A percentile compares a stretch with the other conserved stretches of the same genome.
These are phyloP conservation scores for Ascoidea asiatica DNA, from an alignment of 805 yeast genomes.

Conservation along the genomic window DNA sequence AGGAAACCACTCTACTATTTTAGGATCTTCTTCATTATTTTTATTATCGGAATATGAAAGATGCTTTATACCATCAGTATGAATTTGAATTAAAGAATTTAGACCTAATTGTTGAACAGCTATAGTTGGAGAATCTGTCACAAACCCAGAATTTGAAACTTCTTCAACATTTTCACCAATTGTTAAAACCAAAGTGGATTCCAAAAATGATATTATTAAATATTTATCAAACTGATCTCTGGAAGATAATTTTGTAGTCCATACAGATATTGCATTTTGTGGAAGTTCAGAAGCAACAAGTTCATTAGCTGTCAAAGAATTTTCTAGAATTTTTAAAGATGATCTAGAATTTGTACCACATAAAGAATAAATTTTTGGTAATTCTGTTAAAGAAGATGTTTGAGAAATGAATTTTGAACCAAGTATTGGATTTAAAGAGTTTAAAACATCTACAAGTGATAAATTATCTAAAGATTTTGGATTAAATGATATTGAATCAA, in stretches of 20 bases:
- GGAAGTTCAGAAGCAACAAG: slow-evolving; percentile 73
- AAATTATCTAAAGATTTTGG: slow-evolving; percentile 34
- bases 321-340: slow-evolving; percentile 30
- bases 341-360: slow-evolving; percentile 32
- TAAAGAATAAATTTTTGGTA: slow-evolving; percentile 27
- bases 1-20: slow-evolving; percentile 61
- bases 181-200: slow-evolving; percentile 58
- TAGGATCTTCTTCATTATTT: slow-evolving; percentile 17
- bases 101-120: slow-evolving; percentile 57
- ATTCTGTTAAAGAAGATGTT: slow-evolving; percentile 16
- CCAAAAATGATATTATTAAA: slow-evolving; percentile 50
- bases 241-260: slow-evolving; percentile 39
- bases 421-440: slow-evolving; percentile 35
- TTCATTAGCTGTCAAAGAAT: slow-evolving; percentile 47
- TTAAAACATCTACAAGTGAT: slow-evolving; percentile 37
- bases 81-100: slow-evolving; percentile 57
- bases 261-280: slow-evolving; percentile 42
- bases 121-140: slow-evolving; percentile 43
- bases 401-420: slow-evolving; percentile 22
- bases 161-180: slow-evolving; percentile 76
- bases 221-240: slow-evolving; percentile 42
- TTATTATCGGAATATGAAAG: slow-evolving; percentile 18
- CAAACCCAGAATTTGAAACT: slow-evolving; percentile 52
- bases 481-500: slow-evolving; percentile 13
- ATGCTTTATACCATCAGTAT: slow-evolving; percentile 56